Percentiles rank a stretch among this genome's conserved stretches.
Conservation (phyloP, 176 grass and related monocot genomes). For the Panicum miliaceum region DNA sequence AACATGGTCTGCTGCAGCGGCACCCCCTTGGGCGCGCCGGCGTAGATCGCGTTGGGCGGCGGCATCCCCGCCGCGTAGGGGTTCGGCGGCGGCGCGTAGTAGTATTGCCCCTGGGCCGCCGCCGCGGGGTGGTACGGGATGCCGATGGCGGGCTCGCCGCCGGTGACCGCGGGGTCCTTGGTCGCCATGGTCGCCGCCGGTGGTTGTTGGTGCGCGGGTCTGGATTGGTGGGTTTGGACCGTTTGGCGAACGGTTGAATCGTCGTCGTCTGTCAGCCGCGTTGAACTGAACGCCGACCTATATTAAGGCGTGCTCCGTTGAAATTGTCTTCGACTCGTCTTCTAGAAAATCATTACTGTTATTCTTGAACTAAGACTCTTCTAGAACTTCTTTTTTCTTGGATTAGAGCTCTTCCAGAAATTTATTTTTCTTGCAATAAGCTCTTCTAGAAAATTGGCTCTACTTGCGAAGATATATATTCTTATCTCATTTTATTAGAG, state of each 20-base stretch:
- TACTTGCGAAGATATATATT: no score
- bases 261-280: neutral
- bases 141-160: slow-evolving; percentile 61
- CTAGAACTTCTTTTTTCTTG: neutral
- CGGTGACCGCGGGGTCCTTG: slow-evolving; percentile 28
- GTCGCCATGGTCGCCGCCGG: slow-evolving; percentile 44
- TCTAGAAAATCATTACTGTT: neutral
- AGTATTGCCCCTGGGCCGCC: slow-evolving; percentile 50
- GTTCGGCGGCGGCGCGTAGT: slow-evolving; percentile 56
- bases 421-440: no score
- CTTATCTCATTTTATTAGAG: no score
- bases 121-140: slow-evolving; percentile 58
- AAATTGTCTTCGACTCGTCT: slow-evolving; percentile 18
- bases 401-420: neutral
- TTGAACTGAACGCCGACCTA: neutral
- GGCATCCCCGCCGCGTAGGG: slow-evolving; percentile 82
- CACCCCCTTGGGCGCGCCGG: slow-evolving; percentile 81
- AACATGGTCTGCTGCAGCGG: slow-evolving; percentile 98
- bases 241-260: slow-evolving; percentile 14
- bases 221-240: neutral
- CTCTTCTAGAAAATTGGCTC: no score
- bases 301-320: neutral
- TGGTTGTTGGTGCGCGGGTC: slow-evolving; percentile 10
- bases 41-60: slow-evolving; percentile 83
- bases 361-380: neutral